Base-by-base conservation (phyloP, 192 early-diverging fungal genomes). In the Gonapodya sp. region DNA sequence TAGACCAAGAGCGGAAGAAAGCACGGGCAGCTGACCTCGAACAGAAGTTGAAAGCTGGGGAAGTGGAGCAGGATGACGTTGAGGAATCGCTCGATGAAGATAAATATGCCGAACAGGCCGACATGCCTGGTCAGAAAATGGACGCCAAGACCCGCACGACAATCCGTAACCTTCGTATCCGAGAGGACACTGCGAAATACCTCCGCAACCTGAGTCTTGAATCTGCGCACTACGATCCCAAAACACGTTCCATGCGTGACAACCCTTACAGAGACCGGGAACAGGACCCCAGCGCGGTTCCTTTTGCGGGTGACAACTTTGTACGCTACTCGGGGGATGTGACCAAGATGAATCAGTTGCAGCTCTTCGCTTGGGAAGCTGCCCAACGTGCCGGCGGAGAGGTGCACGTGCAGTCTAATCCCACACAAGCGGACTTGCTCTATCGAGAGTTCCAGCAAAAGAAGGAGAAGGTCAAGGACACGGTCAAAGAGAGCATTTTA, bases 121-220 rank as follows among this genome's bases (percentile, higher is more conserved):
- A 96, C 83, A 92, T 93, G 87, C 90, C 93, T 64, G 96, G 95
- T 64, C 93, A 94, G 80, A 92, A 94, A 73, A 84, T 95, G 2
- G 95, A 96, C 83, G 90, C 93, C 34, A 98, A 98, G 83, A 94
- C 93, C 0, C 89, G 95, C 79, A 96, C 94, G 0, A 98, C 98
- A 0, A 96, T 97, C 73, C 92, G 98, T 77, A 99, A 98, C 80
- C 88, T 99, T 78, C 94, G 97, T 86, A 98, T 99, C 86, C 95
- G 98, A 86, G 98, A 99, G 87, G 98, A 99, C 86, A 97, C 96
- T 30, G 97, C 98, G 33, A 99, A 99, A 86, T 99, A 99, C 85
- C 88, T 99, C 77, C 90, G 93, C 78, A 99, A 99, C 85, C 85
- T 99, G 81, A 96, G 98, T 83, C 90, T 92, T 24, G 92, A 98